Conservation (phyloP, 192 early-diverging fungal species). For the Endogone sp. region DNA sequence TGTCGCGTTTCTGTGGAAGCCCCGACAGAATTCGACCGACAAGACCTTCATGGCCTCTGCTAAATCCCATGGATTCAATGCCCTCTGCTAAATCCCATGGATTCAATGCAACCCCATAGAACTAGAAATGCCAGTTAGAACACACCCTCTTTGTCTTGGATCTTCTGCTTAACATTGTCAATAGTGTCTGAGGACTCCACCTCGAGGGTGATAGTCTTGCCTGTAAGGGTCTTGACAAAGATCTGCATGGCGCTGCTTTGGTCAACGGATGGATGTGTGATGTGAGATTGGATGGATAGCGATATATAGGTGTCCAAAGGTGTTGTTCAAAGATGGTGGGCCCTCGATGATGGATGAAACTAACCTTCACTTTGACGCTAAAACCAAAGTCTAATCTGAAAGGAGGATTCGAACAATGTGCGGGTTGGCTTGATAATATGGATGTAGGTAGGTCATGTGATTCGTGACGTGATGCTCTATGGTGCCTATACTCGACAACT, state of each 20-base stretch:
- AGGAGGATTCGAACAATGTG: too few relatives aligned
- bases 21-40: too few relatives aligned
- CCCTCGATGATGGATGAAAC: not conserved
- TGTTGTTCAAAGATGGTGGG: not conserved
- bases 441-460: too few relatives aligned
- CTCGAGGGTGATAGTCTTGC: conserved; percentile 65
- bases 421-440: too few relatives aligned
- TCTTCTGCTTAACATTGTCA: conserved; percentile 60
- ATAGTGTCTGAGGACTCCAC: conserved; percentile 60
- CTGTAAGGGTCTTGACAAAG: conserved; percentile 65
- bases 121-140: not conserved
- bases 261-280: not conserved
- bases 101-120: not conserved
- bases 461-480: too few relatives aligned
- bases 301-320: too few relatives aligned
- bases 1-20: too few relatives aligned
- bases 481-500: too few relatives aligned
- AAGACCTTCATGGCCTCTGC: too few relatives aligned
- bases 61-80: not conserved
- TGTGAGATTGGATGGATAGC: not conserved
- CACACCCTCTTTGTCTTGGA: conserved; percentile 56
- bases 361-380: not conserved
- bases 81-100: not conserved
- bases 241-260: conserved; percentile 49
- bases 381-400: too few relatives aligned